Percentiles rank a stretch among this genome's conserved stretches.
Evolutionary conservation across 116 monocot genomes (phyloP).

Genomic region (Papilionanthe hybrid): DNA sequence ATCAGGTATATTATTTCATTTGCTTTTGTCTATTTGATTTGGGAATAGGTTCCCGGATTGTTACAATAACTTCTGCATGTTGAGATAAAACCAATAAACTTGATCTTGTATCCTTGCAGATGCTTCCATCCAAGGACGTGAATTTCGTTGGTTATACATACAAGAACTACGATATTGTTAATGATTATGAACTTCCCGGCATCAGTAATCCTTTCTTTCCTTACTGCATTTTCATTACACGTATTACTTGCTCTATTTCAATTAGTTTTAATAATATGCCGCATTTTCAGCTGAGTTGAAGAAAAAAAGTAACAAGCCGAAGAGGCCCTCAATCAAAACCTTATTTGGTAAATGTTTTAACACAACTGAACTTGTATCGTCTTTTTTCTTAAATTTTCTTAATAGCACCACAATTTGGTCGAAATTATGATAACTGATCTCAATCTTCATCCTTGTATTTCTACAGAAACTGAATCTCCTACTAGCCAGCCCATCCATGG

Average conservation of each 20-base stretch:
- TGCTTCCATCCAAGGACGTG: conserved; percentile 64
- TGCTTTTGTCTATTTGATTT: neutral
- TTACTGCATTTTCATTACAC: neutral
- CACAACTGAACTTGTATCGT: too few relatives aligned
- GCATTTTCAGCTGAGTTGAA: conserved; percentile 62
- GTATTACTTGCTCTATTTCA: neutral
- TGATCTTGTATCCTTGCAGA: conserved; percentile 17
- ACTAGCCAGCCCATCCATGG: conserved; percentile 47
- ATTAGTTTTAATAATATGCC: neutral
- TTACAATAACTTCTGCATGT: neutral
- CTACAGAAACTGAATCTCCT: conserved; percentile 29
- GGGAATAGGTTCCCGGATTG: neutral
- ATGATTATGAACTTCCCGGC: conserved; percentile 42
- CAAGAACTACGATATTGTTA: conserved; percentile 53
- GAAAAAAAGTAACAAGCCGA: conserved; percentile 86
- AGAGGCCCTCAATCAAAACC: conserved; percentile 84
- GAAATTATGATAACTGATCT: neutral
- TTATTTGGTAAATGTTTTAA: conserved; percentile 47
- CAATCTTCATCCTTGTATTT: neutral
- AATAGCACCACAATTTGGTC: neutral
- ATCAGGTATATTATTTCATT: neutral
- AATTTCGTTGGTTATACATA: conserved; percentile 62
- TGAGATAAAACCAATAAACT: neutral
- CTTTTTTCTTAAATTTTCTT: neutral
- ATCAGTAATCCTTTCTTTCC: conserved; percentile 24